phyloP scores from a whole-genome alignment of 1,284 basidiomycete species.

The Ceratobasidium sp. region DNA sequence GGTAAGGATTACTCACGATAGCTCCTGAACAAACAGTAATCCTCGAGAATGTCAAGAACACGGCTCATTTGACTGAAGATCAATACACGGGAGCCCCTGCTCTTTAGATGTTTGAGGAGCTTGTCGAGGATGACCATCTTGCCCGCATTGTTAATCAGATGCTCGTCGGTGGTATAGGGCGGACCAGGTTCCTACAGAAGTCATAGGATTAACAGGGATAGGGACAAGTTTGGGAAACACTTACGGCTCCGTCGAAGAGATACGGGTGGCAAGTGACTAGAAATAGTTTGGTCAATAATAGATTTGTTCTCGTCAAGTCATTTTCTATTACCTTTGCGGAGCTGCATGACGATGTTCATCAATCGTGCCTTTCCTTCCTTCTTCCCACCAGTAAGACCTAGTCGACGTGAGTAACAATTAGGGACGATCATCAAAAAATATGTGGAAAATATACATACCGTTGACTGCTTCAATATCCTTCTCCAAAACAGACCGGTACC shows the following conservation, averaged over 20 bases:
- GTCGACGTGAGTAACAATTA: neutral
- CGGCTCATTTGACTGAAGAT: constrained; percentile 99
- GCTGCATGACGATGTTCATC: constrained; percentile 99
- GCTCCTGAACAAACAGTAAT: constrained; percentile 94
- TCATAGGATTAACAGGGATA: constrained; percentile 17
- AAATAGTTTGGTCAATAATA: neutral
- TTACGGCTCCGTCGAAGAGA: constrained; percentile 86
- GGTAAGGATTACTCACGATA: constrained; percentile 74
- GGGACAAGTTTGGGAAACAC: constrained; percentile 50
- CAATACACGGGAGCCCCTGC: constrained; percentile 92
- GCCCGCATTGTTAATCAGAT: constrained; percentile 93
- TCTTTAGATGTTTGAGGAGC: constrained; percentile 88
- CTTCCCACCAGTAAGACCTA: constrained; percentile 86
- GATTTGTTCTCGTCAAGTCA: neutral
- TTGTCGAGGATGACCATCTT: constrained; percentile 99
- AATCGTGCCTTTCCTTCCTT: constrained; percentile 98
- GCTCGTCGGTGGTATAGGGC: constrained; percentile 98
- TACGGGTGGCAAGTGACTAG: constrained; percentile 86
- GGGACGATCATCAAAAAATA: neutral
- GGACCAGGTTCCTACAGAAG: constrained; percentile 88
- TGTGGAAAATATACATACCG: constrained; percentile 62
- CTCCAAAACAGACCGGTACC: constrained; percentile 96
- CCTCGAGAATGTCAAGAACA: constrained; percentile 94
- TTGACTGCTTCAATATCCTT: constrained; percentile 99
- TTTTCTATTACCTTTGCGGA: constrained; percentile 68